Evolutionary conservation across 805 yeast genomes (phyloP).

Genomic region (Wickerhamiella musiphila): DNA sequence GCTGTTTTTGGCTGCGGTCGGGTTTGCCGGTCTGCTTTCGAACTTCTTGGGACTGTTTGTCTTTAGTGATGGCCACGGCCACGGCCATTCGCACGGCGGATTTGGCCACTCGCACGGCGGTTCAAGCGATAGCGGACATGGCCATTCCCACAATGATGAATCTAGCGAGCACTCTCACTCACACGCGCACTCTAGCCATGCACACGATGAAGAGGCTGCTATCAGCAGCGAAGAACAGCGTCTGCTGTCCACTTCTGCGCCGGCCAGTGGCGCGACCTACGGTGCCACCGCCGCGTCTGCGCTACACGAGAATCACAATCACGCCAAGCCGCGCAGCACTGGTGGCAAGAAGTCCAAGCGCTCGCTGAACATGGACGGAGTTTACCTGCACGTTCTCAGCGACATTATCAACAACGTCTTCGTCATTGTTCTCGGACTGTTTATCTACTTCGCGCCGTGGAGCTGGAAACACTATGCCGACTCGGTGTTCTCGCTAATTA

Average conservation of each 20-base stretch:
- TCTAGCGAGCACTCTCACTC: conserved; percentile 4
- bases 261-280: background rate
- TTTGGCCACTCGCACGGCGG: conserved; percentile 32
- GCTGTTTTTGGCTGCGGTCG: conserved; percentile 64
- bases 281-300: conserved; percentile 1
- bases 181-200: too few relatives aligned
- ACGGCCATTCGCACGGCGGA: conserved; percentile 17
- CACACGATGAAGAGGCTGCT: conserved; percentile 10
- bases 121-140: conserved; percentile 10
- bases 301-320: conserved; percentile 19
- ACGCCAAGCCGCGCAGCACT: conserved; percentile 16
- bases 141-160: conserved; percentile 22
- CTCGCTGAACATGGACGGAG: conserved; percentile 96
- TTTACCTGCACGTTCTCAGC: conserved; percentile 84
- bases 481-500: conserved; percentile 69
- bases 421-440: conserved; percentile 73
- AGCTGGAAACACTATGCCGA: conserved; percentile 78
- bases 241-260: conserved; percentile 9
- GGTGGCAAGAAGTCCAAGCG: conserved; percentile 22
- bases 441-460: conserved; percentile 86
- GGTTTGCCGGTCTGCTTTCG: conserved; percentile 64
- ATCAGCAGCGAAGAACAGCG: conserved; percentile 14
- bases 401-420: conserved; percentile 94
- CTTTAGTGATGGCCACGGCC: conserved; percentile 75
- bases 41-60: conserved; percentile 69